Percentiles rank a stretch among this genome's conserved stretches.
Conservation (phyloP, 2,329 filamentous ascomycete genomes). For the Drechslerella dactyloides region DNA sequence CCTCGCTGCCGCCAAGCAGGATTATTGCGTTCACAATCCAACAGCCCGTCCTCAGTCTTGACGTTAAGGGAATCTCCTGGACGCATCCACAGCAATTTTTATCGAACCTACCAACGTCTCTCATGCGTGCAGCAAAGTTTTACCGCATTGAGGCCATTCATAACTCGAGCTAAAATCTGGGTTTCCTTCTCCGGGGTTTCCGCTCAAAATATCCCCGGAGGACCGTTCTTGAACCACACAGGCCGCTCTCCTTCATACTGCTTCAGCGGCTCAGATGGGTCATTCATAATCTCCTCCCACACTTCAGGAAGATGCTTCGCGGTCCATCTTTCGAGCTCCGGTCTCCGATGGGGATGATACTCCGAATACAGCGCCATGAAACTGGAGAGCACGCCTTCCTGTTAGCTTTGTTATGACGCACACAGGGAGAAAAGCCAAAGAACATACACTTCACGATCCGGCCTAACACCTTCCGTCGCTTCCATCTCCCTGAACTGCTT, state of each 20-base stretch:
- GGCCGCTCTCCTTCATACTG: constrained; percentile 34
- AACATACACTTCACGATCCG: constrained; percentile 75
- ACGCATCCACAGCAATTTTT: too few relatives aligned
- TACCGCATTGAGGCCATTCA: too few relatives aligned
- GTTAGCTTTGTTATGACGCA: background rate
- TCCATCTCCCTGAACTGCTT: constrained; percentile 71
- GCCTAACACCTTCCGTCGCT: constrained; percentile 69
- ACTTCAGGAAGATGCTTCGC: constrained; percentile 69
- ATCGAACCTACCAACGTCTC: too few relatives aligned
- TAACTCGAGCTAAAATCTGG: background rate
- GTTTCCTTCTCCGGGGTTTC: too few relatives aligned
- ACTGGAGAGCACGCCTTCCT: constrained; percentile 14
- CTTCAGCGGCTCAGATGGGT: constrained; percentile 35
- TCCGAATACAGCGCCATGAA: constrained; percentile 48
- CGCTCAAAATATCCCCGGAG: constrained; percentile 13
- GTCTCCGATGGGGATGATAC: constrained; percentile 64
- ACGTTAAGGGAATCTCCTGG: too few relatives aligned
- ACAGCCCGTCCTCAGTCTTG: too few relatives aligned
- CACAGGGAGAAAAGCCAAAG: constrained; percentile 10
- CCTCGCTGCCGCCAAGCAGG: too few relatives aligned
- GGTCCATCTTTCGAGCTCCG: constrained; percentile 76
- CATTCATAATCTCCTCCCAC: constrained; percentile 71
- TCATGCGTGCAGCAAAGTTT: too few relatives aligned
- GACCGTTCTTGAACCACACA: constrained; percentile 28
- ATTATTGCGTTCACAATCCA: too few relatives aligned